Conservation (phyloP, 306 rosid species). For the Morella rubra region DNA sequence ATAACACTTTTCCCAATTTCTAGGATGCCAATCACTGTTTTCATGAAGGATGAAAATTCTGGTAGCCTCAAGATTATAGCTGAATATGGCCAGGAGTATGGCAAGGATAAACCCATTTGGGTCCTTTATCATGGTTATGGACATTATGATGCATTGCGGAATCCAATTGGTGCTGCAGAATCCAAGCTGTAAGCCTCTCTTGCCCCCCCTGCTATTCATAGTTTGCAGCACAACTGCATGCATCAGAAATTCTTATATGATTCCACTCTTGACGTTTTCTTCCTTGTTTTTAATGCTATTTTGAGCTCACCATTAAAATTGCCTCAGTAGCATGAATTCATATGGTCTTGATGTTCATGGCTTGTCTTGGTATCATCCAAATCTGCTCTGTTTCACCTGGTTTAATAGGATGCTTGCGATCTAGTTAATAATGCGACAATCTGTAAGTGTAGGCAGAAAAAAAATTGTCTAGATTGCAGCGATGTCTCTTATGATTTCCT, state of each 20-base stretch:
- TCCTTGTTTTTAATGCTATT: neutral
- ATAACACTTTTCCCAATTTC: conserved; percentile 28
- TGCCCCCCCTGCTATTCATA: neutral
- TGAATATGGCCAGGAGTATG: conserved; percentile 80
- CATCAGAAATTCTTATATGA: conserved; percentile 9
- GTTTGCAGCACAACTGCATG: conserved; percentile 5
- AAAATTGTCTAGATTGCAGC: neutral
- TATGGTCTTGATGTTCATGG: neutral
- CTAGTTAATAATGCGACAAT: neutral
- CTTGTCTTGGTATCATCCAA: neutral
- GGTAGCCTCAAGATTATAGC: conserved; percentile 56
- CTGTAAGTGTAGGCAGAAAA: neutral
- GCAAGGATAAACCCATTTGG: conserved; percentile 59
- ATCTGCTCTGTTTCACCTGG: neutral
- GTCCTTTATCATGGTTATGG: conserved; percentile 75
- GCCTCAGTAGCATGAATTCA: neutral
- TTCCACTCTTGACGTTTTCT: neutral
- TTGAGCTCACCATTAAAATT: neutral
- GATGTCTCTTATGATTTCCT: neutral
- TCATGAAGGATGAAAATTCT: conserved; percentile 53
- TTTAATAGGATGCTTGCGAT: neutral
- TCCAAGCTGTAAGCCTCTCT: conserved; percentile 27
- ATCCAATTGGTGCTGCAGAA: conserved; percentile 2
- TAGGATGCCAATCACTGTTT: conserved; percentile 86
- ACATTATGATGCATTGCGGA: conserved; percentile 66